Evolutionary conservation across 83 land plant genomes (phyloP), one percentile per base, ranked within the genome.

Genomic region (Picea abies): DNA sequence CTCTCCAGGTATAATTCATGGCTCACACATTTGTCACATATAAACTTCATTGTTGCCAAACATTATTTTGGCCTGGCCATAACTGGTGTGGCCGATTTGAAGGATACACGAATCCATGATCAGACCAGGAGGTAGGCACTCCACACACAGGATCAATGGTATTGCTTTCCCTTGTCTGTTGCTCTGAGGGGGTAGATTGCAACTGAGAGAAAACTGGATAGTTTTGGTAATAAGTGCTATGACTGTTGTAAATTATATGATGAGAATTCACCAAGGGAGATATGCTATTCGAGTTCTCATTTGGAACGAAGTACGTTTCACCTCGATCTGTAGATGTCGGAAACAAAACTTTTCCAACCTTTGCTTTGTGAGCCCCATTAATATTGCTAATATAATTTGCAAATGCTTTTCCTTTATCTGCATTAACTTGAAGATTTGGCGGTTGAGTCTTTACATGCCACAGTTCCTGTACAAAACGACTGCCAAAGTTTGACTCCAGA

Each of bases 211-310:
- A 78, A 78, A 78, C 64, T 60, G 80, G 80, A 60, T 60, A 56
- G 64, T 78, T 60, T 78, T 60, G 62, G 64, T 60, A 78, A 61
- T 60, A 60, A 32, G 64, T 78, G 80, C 80, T 60, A 52, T 78
- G 80, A 60, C 80, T 60, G n/a, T 60, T 78, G 41, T 78, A 78
- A 78, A 78, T 60, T 78, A 78, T 60, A 78, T 60, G 64, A 78
- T 56, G 79, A 23, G 79, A 77, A 77, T 77, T 77, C 29, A 26
- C n/a, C 3, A 49, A 23, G 17, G 79, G 61, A 56, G 61, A 56
- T 49, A 56, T 35, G 20, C 37, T 6, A 78, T 29, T 60, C 15
- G 80, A 6, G 64, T 29, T 60, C 29, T 60, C 64, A 60, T 60
- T 78, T 60, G 62, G 64, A 60, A 78, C 16, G 17, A 78, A 78